Conservation (phyloP, 108 stramenopile genomes). For the Cyclostephanos invisitatus region DNA sequence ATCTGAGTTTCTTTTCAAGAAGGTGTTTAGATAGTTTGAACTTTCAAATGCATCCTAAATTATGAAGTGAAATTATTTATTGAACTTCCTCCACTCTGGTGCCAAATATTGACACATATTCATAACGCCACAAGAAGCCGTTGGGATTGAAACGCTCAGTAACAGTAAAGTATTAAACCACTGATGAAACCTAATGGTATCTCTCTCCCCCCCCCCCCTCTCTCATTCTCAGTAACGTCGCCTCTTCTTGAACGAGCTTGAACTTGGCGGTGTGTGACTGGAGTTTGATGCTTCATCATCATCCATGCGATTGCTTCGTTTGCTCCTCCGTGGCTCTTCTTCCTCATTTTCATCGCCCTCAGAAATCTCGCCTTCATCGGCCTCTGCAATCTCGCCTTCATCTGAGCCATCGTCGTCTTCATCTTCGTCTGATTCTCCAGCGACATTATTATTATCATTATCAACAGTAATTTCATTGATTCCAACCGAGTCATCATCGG, state of each 20-base stretch:
- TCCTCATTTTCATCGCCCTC: constrained; percentile 37
- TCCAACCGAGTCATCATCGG: constrained; percentile 23
- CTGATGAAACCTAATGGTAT: neutral
- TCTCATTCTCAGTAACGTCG: constrained; percentile 32
- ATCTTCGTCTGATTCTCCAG: constrained; percentile 31
- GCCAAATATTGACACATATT: neutral
- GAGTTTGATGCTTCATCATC: constrained; percentile 28
- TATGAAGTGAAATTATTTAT: neutral
- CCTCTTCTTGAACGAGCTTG: constrained; percentile 16
- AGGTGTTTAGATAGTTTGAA: too few relatives aligned
- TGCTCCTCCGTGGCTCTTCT: constrained; percentile 26
- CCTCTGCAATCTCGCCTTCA: constrained; percentile 25
- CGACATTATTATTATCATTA: constrained; percentile 23
- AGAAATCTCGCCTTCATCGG: constrained; percentile 26
- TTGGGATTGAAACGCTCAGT: neutral
- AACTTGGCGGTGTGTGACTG: constrained; percentile 35
- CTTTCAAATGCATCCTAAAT: neutral
- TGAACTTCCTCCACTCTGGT: neutral
- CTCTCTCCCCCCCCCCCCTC: constrained; percentile 2
- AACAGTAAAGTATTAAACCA: neutral
- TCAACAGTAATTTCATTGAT: constrained; percentile 51
- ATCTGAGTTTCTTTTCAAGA: too few relatives aligned
- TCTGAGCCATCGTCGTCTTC: constrained; percentile 26
- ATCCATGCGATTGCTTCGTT: constrained; percentile 7
- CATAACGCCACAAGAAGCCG: neutral